Evolutionary conservation across 352 stramenopile genomes (phyloP), one percentile per base, ranked within the genome.

Genomic region (Blastocystis sp.): DNA sequence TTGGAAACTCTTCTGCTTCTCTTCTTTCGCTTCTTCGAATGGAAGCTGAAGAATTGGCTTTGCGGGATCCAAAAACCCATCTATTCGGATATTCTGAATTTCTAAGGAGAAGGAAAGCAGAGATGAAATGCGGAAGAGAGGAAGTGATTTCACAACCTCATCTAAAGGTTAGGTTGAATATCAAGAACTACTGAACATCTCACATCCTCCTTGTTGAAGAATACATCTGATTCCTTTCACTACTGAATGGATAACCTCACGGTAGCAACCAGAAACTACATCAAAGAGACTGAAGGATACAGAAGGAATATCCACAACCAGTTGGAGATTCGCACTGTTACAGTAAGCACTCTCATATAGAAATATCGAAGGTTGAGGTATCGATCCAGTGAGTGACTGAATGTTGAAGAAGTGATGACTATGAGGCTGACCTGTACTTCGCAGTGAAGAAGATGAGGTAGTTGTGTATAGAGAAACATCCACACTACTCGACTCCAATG

Each of bases 211-310:
- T 22, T 44, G 73, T 27, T 84, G 73, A 7, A 84, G 24, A 33
- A 56, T 24, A 19, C 57, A 54, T 13, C 27, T 44, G 1, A 84
- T 11, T 30, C 27, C n/a, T 35, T 64, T 51, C 5, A 40, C 51
- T 7, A 78, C 4, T 19, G 24, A 48, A 9, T 68, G 73, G 1
- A 66, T 56, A 22, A 84, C 2, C 51, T 84, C 73, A 7, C 15
- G 27, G 30, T 84, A 84, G 9, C 57, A 33, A 30, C 73, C 73
- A 57, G 58, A 66, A 1, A 66, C 42, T 37, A 68, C 59, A 35
- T 84, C 73, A 42, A 68, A 84, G n/a, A 84, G 15, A 64, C 73
- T 84, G 42, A 84, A 24, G 15, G 51, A 84, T 4, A 84, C 30
- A 22, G 73, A 84, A 13, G 73, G 73, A 17, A 84, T 30, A 6